Percentiles rank a stretch among this genome's conserved stretches.
Evolutionary conservation across 495 filamentous ascomycete species (phyloP).

Genomic region (Annulohypoxylon maeteangense): DNA sequence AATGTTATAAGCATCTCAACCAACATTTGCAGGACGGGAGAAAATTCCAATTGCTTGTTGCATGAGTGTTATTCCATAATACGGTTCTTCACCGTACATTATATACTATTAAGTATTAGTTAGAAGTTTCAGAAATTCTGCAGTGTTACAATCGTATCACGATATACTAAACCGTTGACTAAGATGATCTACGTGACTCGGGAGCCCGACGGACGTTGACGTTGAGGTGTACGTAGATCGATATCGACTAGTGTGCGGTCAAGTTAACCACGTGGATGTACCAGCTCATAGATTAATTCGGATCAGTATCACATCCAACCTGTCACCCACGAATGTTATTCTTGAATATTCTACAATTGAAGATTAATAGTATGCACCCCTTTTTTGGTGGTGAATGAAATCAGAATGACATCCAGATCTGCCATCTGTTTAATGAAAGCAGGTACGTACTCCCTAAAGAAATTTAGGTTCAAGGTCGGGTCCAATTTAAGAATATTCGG

Average conservation of each 20-base stretch:
- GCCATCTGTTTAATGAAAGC: background rate
- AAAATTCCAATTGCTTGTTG: background rate
- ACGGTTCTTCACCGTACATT: too few relatives aligned
- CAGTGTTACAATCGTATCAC: background rate
- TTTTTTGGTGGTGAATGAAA: background rate
- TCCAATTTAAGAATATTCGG: constrained; percentile 3
- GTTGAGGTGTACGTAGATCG: background rate
- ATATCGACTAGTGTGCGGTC: background rate
- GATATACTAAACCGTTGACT: background rate
- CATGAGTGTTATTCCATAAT: too few relatives aligned
- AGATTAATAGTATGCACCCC: background rate
- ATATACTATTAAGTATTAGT: background rate
- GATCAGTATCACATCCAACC: background rate
- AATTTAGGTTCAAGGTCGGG: background rate
- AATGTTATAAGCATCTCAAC: background rate
- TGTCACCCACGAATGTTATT: too few relatives aligned
- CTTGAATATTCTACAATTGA: background rate
- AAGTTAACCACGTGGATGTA: background rate
- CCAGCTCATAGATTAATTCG: background rate
- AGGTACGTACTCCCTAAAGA: background rate
- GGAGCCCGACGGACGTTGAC: background rate
- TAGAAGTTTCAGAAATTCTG: background rate
- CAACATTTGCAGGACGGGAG: background rate
- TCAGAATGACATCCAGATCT: background rate
- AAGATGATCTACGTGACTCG: background rate